Base-by-base conservation (phyloP, 129 eudicot species). In the Silybum marianum region DNA sequence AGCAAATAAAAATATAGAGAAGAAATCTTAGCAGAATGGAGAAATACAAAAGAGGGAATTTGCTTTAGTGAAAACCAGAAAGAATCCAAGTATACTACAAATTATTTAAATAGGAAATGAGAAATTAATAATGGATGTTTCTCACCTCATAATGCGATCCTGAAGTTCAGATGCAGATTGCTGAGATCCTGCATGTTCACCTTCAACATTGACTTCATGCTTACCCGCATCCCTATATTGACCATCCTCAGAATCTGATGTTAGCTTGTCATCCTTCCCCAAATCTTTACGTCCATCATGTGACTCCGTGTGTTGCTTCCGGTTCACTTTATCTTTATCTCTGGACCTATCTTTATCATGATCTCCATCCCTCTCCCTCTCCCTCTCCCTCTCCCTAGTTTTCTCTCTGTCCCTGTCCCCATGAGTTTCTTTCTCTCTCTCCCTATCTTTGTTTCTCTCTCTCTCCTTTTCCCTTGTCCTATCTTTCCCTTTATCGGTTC, bases 61-160 rank as follows among this genome's bases (percentile, higher is more conserved):
- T 51, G 63, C 63, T 51, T 51, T 51, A 51, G 63, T 51, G 63
- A 2, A 73, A n/a, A 38, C 30, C 32, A 46, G 18, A 60, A 75
- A 54, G 4, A 54, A 21, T 63, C 13, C 7, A 63, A 25, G 69
- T 28, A 65, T 65, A 3, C 30, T 23, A 10, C 13, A 65, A 22
- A 22, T 8, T 36, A 40, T 58, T 26, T 4, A 58, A 60, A 78
- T 58, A 58, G 66, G 67, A 23, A 77, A 44, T 11, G 71, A 72
- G 70, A 5, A 36, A 48, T 65, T 16, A 54, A 46, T 26, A 19
- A 58, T 21, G 69, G 1, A 77, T 13, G 40, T 24, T 69, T 51
- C 88, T 81, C 79, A 88, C 97, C 83, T 89, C 69, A 85, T 39
- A 73, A 95, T 89, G 36, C 98, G 98, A 24, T 89, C 91, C 81